phyloP scores from a whole-genome alignment of 2,329 filamentous ascomycete species.

The Fusarium albidum region DNA sequence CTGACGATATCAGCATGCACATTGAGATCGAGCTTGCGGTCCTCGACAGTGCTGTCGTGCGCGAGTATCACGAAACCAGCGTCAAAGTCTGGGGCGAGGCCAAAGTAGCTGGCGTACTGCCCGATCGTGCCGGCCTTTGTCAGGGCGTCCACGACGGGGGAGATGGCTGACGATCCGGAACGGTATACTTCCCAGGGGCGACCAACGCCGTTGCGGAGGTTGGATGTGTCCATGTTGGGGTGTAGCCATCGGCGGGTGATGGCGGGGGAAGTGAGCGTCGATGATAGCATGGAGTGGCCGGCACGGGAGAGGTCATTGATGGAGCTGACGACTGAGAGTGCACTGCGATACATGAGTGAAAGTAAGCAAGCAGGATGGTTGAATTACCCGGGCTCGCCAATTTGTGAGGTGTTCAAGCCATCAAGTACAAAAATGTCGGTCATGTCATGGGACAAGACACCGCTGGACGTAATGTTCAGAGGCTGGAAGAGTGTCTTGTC shows the following conservation, averaged over 20 bases:
- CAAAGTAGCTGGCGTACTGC: conserved; percentile 41
- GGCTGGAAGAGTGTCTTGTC: conserved; percentile 1
- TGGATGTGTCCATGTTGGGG: conserved; percentile 41
- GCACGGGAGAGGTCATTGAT: conserved; percentile 30
- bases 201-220: conserved; percentile 46
- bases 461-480: conserved; percentile 21
- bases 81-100: conserved; percentile 23
- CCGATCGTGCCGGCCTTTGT: conserved; percentile 41
- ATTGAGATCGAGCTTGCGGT: conserved; percentile 43
- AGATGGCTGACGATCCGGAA: conserved; percentile 30
- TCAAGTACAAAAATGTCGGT: conserved; percentile 15
- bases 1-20: conserved; percentile 45
- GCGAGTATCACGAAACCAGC: conserved; percentile 46
- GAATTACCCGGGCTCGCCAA: conserved; percentile 29
- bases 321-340: conserved; percentile 30
- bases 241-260: conserved; percentile 45
- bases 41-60: conserved; percentile 38
- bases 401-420: conserved; percentile 10
- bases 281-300: conserved; percentile 30
- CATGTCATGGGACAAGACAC: neutral
- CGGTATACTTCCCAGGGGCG: conserved; percentile 46
- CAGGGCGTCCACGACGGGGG: conserved; percentile 37
- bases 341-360: neutral
- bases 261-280: conserved; percentile 27
- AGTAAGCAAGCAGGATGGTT: accelerated